A percentile compares a stretch with the other conserved stretches of the same genome.
These are phyloP conservation scores for Penicillium cataractarum DNA, from an alignment of 495 filamentous ascomycete genomes.

Conservation along the genomic window DNA sequence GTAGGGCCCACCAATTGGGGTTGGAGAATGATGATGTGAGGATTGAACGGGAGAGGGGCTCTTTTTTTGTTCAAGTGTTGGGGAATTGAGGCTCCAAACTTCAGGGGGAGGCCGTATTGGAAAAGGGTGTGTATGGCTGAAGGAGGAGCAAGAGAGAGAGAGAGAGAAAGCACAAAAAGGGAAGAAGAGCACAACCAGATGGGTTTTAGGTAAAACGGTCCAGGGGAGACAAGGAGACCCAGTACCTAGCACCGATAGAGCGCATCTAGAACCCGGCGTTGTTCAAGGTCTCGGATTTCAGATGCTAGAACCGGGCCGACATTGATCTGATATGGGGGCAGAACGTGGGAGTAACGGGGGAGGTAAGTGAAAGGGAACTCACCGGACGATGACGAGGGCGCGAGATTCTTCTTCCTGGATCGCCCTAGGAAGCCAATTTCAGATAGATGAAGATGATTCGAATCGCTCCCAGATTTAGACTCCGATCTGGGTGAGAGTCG, in stretches of 20 bases:
- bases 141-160: slow-evolving; percentile 5
- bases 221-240: slow-evolving; percentile 8
- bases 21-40: not conserved
- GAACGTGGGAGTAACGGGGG: not conserved
- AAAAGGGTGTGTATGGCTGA: slow-evolving; percentile 3
- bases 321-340: slow-evolving; percentile 1
- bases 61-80: not conserved
- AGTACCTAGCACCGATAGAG: slow-evolving; percentile 1
- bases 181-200: not conserved
- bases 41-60: not conserved
- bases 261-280: slow-evolving; percentile 23
- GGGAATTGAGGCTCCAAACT: not conserved
- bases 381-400: slow-evolving; percentile 26
- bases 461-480: slow-evolving; percentile 43
- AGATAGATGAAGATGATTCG: slow-evolving; percentile 36
- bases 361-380: slow-evolving; percentile 20
- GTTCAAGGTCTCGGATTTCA: slow-evolving; percentile 15
- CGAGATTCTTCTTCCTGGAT: slow-evolving; percentile 42
- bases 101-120: too few species aligned
- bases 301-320: slow-evolving; percentile 3
- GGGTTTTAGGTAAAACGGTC: slow-evolving; percentile 8
- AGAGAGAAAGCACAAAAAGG: slow-evolving; percentile 3
- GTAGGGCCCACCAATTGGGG: slow-evolving; percentile 8
- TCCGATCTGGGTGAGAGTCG: slow-evolving; percentile 51
- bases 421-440: slow-evolving; percentile 47